Evolutionary conservation across 805 yeast genomes (phyloP).

Genomic region (Pachysolen tannophilus): DNA sequence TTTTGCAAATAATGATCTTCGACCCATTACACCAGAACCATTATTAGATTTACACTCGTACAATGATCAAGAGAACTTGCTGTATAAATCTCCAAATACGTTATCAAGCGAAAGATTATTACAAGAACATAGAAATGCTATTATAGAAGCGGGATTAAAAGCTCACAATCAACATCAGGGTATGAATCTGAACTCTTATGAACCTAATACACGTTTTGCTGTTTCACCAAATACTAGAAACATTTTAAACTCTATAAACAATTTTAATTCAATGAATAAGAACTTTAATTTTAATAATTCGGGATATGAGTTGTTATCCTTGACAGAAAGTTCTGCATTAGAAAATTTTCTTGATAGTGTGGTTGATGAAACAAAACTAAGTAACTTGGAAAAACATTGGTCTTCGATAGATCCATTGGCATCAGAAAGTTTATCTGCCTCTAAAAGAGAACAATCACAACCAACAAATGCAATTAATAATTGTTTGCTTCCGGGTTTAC

Average conservation of each 20-base stretch:
- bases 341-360: constrained; percentile 28
- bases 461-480: not conserved
- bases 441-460: not conserved
- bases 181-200: constrained; percentile 1
- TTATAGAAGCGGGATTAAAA: constrained; percentile 6
- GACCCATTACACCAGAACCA: constrained; percentile 5
- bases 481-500: not conserved
- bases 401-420: constrained; percentile 22
- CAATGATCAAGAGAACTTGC: too few relatives aligned
- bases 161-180: constrained; percentile 1
- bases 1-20: too few relatives aligned
- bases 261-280: constrained; percentile 14
- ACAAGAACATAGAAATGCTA: constrained; percentile 8
- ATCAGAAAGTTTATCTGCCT: not conserved
- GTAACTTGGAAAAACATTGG: constrained; percentile 23
- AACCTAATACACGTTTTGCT: too few relatives aligned
- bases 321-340: constrained; percentile 25
- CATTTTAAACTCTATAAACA: constrained; percentile 21
- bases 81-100: constrained; percentile 3
- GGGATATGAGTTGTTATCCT: constrained; percentile 20
- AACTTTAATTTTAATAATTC: constrained; percentile 8
- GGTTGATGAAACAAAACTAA: constrained; percentile 22
- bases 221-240: constrained; percentile 24
- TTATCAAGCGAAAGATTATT: constrained; percentile 1
- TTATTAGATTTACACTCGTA: constrained; percentile 5